These are phyloP conservation scores for Nicotiana rustica DNA, from an alignment of 305 asterid genomes.

Conservation along the genomic window DNA sequence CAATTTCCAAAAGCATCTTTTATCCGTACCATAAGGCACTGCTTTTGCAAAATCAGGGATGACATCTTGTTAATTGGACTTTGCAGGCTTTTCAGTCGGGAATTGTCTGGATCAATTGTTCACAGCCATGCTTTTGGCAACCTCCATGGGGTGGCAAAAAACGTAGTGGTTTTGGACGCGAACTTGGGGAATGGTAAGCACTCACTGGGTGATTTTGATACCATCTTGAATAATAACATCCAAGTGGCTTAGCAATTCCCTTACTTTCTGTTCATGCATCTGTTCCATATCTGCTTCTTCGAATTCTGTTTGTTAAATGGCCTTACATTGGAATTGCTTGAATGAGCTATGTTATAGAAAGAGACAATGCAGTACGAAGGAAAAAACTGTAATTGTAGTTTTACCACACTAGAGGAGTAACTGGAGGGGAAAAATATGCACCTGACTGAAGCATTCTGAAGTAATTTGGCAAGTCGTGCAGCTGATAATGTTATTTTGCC, in stretches of 20 bases:
- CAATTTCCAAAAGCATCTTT: neutral
- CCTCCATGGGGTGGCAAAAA: slow-evolving; percentile 99
- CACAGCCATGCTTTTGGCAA: slow-evolving; percentile 97
- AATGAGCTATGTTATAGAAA: neutral
- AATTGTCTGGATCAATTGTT: slow-evolving; percentile 94
- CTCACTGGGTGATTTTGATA: neutral
- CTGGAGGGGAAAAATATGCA: neutral
- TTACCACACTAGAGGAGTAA: neutral
- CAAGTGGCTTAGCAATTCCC: neutral
- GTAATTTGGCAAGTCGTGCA: neutral
- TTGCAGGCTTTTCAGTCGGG: slow-evolving; percentile 89
- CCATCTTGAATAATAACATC: neutral
- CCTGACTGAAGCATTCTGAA: neutral
- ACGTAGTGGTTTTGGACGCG: slow-evolving; percentile 99
- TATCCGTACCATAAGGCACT: neutral
- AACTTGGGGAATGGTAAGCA: slow-evolving; percentile 90
- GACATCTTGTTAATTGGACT: slow-evolving; percentile 24
- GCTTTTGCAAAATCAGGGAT: slow-evolving; percentile 13
- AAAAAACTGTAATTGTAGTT: neutral
- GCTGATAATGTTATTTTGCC: slow-evolving; percentile 10
- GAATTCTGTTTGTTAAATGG: neutral
- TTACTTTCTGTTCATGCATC: neutral
- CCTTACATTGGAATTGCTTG: neutral
- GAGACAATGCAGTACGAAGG: neutral
- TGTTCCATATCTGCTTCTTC: neutral